phyloP scores from a whole-genome alignment of 306 rosid species.

The Phaseolus lunatus region DNA sequence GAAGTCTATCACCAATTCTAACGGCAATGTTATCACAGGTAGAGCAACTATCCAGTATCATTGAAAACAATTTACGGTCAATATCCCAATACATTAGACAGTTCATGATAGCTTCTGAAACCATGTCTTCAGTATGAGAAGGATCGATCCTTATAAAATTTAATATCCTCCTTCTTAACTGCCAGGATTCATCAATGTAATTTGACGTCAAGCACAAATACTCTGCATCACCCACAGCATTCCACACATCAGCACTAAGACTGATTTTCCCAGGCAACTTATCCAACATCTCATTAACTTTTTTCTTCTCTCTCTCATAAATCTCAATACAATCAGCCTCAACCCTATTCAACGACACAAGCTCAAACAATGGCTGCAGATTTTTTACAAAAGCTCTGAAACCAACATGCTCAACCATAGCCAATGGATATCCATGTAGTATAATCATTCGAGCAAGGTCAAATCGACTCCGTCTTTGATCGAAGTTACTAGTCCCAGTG shows the following conservation, averaged over 20 bases:
- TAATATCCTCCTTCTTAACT: slow-evolving; percentile 74
- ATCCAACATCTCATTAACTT: slow-evolving; percentile 87
- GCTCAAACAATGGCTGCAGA: slow-evolving; percentile 95
- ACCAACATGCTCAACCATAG: slow-evolving; percentile 95
- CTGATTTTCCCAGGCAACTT: slow-evolving; percentile 95
- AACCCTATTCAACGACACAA: slow-evolving; percentile 69
- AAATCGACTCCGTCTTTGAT: slow-evolving; percentile 87
- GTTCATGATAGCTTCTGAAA: slow-evolving; percentile 76
- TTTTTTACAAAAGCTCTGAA: slow-evolving; percentile 91
- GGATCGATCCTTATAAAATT: slow-evolving; percentile 79
- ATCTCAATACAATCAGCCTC: slow-evolving; percentile 97
- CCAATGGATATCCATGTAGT: slow-evolving; percentile 94
- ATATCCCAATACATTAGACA: slow-evolving; percentile 98
- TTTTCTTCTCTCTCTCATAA: slow-evolving; percentile 82
- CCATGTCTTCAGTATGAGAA: slow-evolving; percentile 81
- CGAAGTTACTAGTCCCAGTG: slow-evolving; percentile 67
- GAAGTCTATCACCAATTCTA: slow-evolving; percentile 76
- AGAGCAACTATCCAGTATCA: slow-evolving; percentile 78
- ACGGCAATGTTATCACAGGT: slow-evolving; percentile 66
- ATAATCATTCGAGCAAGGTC: slow-evolving; percentile 99
- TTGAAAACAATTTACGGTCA: slow-evolving; percentile 88
- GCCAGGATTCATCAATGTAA: slow-evolving; percentile 95
- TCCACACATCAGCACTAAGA: slow-evolving; percentile 87
- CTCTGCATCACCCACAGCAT: slow-evolving; percentile 58
- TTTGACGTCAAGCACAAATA: slow-evolving; percentile 89